These are phyloP conservation scores for Monosporascus sp. DNA, from an alignment of 2,329 filamentous ascomycete genomes.

Conservation along the genomic window DNA sequence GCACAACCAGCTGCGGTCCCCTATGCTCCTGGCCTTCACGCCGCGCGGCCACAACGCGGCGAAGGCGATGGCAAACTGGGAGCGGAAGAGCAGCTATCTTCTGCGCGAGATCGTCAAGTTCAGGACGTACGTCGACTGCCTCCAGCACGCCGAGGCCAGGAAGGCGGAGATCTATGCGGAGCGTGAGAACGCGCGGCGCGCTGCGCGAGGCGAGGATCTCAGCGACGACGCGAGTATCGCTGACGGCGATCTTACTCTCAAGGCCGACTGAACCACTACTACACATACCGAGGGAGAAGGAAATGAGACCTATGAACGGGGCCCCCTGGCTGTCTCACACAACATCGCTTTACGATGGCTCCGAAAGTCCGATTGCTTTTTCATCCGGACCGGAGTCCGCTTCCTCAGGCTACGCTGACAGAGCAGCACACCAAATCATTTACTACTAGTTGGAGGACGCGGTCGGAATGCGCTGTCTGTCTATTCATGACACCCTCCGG, in stretches of 20 bases:
- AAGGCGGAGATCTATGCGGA: slow-evolving; percentile 69
- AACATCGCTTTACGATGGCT: too few relatives aligned
- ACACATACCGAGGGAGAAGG: too few relatives aligned
- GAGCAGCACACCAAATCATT: too few relatives aligned
- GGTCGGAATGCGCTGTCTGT: too few relatives aligned
- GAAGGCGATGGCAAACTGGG: slow-evolving; percentile 94
- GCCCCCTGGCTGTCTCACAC: too few relatives aligned
- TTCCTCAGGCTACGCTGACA: too few relatives aligned
- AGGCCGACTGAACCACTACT: not conserved
- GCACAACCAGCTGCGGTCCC: slow-evolving; percentile 82
- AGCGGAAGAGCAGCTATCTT: slow-evolving; percentile 88
- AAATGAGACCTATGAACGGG: too few relatives aligned
- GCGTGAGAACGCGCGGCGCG: slow-evolving; percentile 47
- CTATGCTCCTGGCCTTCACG: slow-evolving; percentile 87
- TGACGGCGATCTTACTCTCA: not conserved
- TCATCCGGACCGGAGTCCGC: too few relatives aligned
- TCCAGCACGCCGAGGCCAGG: slow-evolving; percentile 64
- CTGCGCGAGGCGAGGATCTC: slow-evolving; percentile 41
- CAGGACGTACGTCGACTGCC: slow-evolving; percentile 84
- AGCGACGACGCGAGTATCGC: slow-evolving; percentile 29
- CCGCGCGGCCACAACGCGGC: slow-evolving; percentile 73
- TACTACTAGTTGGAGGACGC: too few relatives aligned
- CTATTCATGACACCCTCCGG: too few relatives aligned
- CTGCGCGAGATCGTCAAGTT: slow-evolving; percentile 96
- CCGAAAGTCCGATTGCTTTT: too few relatives aligned